A percentile compares a stretch with the other conserved stretches of the same genome.
These are phyloP conservation scores for Colletotrichum siamense DNA, from an alignment of 2,329 filamentous ascomycete genomes.

Conservation along the genomic window DNA sequence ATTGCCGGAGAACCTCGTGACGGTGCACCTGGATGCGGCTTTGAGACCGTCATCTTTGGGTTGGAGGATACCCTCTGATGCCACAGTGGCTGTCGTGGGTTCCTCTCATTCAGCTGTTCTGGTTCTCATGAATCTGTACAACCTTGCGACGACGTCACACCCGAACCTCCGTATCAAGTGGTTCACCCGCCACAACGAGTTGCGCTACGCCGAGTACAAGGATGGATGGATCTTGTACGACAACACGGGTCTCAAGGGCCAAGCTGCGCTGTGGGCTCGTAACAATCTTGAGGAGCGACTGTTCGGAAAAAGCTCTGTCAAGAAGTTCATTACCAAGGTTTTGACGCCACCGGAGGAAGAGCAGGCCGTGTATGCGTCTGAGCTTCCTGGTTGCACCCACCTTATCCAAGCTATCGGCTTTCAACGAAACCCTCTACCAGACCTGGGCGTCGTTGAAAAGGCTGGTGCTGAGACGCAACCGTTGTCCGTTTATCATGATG, in stretches of 20 bases:
- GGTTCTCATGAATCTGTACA: neutral
- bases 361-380: neutral
- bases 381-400: neutral
- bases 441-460: neutral
- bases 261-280: neutral
- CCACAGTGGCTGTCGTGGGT: neutral
- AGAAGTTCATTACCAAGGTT: neutral
- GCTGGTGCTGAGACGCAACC: neutral
- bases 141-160: neutral
- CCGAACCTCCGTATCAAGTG: neutral
- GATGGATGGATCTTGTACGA: neutral
- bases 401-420: neutral
- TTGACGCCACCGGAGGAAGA: neutral
- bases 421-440: neutral
- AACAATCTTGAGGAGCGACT: neutral
- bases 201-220: neutral
- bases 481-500: neutral
- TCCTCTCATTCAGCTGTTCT: neutral
- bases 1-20: neutral
- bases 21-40: neutral
- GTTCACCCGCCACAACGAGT: neutral
- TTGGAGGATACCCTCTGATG: neutral
- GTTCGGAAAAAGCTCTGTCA: neutral
- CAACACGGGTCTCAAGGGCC: neutral
- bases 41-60: neutral